Conservation (phyloP, 768 basidiomycete species). For the Boletus reticulatus region DNA sequence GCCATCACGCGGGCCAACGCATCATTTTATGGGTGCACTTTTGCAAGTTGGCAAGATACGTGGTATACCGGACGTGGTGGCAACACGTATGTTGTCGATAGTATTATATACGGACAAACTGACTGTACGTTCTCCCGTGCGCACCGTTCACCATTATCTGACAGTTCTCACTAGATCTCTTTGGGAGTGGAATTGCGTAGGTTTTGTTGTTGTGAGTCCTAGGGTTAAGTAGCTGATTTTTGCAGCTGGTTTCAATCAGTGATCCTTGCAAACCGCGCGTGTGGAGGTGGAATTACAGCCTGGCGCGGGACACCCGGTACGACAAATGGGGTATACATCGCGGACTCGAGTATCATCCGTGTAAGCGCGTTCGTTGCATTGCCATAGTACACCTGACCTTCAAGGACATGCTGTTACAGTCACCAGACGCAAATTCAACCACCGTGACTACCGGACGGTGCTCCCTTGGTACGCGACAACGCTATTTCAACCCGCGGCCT, state of each 20-base stretch:
- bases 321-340: slow-evolving; percentile 52
- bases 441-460: slow-evolving; percentile 43
- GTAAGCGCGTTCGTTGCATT: slow-evolving; percentile 35
- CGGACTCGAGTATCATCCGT: slow-evolving; percentile 53
- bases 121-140: slow-evolving; percentile 47
- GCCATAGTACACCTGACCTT: neutral
- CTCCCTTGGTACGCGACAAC: slow-evolving; percentile 43
- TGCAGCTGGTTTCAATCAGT: slow-evolving; percentile 58
- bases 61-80: slow-evolving; percentile 62
- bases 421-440: slow-evolving; percentile 55
- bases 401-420: slow-evolving; percentile 35
- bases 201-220: neutral
- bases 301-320: slow-evolving; percentile 52
- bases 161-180: slow-evolving; percentile 4
- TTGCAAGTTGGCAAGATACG: slow-evolving; percentile 33
- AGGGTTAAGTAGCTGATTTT: neutral
- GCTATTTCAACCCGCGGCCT: neutral
- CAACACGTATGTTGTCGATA: slow-evolving; percentile 59
- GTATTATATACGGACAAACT: slow-evolving; percentile 59
- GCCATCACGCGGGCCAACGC: slow-evolving; percentile 65
- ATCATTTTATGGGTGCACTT: slow-evolving; percentile 43
- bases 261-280: slow-evolving; percentile 59
- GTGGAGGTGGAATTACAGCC: slow-evolving; percentile 63
- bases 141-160: neutral
- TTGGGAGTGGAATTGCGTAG: slow-evolving; percentile 12